A percentile compares a stretch with the other conserved stretches of the same genome.
Evolutionary conservation across 1,284 basidiomycete species (phyloP).

Genomic region (Cutaneotrichosporon mucoides): DNA sequence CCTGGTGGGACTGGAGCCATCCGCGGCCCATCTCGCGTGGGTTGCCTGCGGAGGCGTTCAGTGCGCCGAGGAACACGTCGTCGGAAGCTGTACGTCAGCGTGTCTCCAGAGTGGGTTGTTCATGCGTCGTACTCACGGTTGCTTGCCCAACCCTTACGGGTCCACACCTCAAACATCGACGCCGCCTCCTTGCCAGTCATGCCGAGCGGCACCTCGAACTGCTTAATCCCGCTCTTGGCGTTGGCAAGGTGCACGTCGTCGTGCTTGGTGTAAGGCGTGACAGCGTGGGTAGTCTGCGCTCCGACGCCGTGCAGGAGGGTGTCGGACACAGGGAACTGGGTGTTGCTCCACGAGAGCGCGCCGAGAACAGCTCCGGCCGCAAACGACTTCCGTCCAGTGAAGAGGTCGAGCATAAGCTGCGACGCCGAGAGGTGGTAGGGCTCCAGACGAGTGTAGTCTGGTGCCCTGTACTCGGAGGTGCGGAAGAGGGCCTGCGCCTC

Average conservation of each 20-base stretch:
- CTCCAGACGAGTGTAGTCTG: conserved; percentile 67
- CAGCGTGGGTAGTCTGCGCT: conserved; percentile 24
- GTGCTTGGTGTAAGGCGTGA: conserved; percentile 39
- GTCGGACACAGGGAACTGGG: conserved; percentile 26
- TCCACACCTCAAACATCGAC: conserved; percentile 46
- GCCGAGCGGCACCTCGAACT: conserved; percentile 39
- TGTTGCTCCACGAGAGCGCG: conserved; percentile 33
- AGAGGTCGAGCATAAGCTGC: conserved; percentile 69
- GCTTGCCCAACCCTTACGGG: conserved; percentile 38
- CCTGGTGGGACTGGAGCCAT: conserved; percentile 12
- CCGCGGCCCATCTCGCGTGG: conserved; percentile 30
- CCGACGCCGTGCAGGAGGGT: conserved; percentile 26
- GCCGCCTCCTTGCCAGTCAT: conserved; percentile 44
- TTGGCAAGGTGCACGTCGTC: conserved; percentile 37
- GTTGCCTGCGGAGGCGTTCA: conserved; percentile 41
- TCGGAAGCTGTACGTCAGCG: conserved; percentile 27
- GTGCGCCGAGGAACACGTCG: conserved; percentile 43
- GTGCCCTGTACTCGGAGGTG: conserved; percentile 69
- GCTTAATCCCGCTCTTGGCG: conserved; percentile 31
- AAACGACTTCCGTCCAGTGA: conserved; percentile 63
- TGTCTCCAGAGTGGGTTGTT: background rate
- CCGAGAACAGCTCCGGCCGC: conserved; percentile 46
- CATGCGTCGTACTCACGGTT: conserved; percentile 23
- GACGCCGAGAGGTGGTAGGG: conserved; percentile 78
- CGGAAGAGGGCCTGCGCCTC: conserved; percentile 79